A percentile compares a stretch with the other conserved stretches of the same genome.
Evolutionary conservation across 352 stramenopile species (phyloP).

Genomic region (Pythium vanterpoolii): DNA sequence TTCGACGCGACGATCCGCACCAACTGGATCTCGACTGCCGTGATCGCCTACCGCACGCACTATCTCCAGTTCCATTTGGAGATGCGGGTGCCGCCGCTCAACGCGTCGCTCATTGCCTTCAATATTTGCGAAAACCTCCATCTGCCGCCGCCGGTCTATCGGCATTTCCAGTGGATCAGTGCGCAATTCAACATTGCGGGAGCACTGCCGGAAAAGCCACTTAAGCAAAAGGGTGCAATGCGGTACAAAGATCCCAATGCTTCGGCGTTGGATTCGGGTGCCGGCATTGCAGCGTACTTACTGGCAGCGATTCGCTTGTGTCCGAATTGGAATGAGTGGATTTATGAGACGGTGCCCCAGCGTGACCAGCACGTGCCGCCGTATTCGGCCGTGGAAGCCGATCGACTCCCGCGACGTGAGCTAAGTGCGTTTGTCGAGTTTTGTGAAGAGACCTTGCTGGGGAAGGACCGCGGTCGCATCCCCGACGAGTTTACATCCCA

Average conservation of each 20-base stretch:
- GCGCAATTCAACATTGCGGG: constrained; percentile 47
- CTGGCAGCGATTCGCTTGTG: constrained; percentile 66
- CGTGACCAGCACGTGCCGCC: constrained; percentile 24
- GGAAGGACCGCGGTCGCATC: constrained; percentile 30
- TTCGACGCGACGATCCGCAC: constrained; percentile 46
- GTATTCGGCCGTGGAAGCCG: constrained; percentile 10
- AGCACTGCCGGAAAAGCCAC: constrained; percentile 33
- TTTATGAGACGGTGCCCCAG: constrained; percentile 44
- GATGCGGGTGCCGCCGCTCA: constrained; percentile 65
- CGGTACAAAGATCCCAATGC: constrained; percentile 22
- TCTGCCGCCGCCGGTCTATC: constrained; percentile 56
- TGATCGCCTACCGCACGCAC: constrained; percentile 47
- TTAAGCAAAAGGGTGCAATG: constrained; percentile 12
- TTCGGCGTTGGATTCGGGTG: constrained; percentile 39
- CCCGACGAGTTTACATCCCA: constrained; percentile 44
- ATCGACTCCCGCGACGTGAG: constrained; percentile 34
- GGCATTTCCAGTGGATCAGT: constrained; percentile 67
- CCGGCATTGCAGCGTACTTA: constrained; percentile 62
- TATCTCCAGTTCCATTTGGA: constrained; percentile 74
- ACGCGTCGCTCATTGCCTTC: constrained; percentile 51
- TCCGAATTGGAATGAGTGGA: constrained; percentile 78
- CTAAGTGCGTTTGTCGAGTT: constrained; percentile 54
- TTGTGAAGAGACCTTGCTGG: constrained; percentile 40
- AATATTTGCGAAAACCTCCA: constrained; percentile 51
- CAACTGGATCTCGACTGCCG: constrained; percentile 35